Conservation (phyloP, 768 basidiomycete species). For the Lactifluus subvellereus region DNA sequence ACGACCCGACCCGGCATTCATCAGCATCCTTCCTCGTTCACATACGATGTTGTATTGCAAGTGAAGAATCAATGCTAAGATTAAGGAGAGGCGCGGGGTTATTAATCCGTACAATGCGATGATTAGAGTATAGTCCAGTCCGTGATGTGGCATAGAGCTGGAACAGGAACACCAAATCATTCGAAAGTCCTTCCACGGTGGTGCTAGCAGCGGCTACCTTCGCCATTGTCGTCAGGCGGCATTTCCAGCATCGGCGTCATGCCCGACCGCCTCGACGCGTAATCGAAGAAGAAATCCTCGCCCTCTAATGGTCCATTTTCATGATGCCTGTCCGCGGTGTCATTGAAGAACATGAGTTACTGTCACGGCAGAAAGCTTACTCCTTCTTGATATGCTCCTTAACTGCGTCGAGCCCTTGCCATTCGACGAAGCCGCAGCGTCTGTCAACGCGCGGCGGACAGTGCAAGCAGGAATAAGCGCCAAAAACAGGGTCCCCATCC, state of each 20-base stretch:
- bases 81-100: neutral
- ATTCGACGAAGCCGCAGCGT: slow-evolving; percentile 1
- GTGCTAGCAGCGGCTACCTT: neutral
- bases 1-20: too few relatives aligned
- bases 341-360: too few relatives aligned
- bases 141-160: neutral
- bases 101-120: neutral
- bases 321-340: neutral
- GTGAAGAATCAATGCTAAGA: neutral
- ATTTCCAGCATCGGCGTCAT: neutral
- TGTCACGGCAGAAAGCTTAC: neutral
- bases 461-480: slow-evolving; percentile 4
- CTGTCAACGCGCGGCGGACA: slow-evolving; percentile 1
- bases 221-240: neutral
- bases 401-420: neutral
- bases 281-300: slow-evolving; percentile 8
- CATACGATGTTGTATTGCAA: neutral
- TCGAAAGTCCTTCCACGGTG: neutral
- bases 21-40: too few relatives aligned
- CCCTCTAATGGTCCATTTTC: neutral
- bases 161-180: neutral
- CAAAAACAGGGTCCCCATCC: neutral
- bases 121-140: neutral
- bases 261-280: neutral
- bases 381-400: neutral